These are phyloP conservation scores for Camellia oleifera DNA, from an alignment of 179 eudicot species.

Conservation along the genomic window DNA sequence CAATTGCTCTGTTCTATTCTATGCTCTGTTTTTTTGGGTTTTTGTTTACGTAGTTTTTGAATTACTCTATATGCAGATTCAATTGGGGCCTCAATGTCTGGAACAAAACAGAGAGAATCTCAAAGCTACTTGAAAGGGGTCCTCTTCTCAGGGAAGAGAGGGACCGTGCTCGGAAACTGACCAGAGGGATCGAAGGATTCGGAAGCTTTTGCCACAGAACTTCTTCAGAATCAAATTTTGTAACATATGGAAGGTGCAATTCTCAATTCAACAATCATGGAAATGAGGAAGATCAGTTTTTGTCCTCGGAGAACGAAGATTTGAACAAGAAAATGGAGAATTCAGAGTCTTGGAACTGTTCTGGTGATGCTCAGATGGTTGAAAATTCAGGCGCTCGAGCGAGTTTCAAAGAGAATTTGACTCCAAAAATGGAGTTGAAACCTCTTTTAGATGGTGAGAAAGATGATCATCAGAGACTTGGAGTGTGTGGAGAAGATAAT, in stretches of 20 bases:
- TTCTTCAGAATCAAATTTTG: slow-evolving; percentile 31
- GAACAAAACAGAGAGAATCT: slow-evolving; percentile 65
- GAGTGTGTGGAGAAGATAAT: slow-evolving; percentile 30
- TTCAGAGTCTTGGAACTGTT: slow-evolving; percentile 6
- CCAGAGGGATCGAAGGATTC: slow-evolving; percentile 89
- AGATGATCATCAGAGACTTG: slow-evolving; percentile 14
- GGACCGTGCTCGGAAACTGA: slow-evolving; percentile 60
- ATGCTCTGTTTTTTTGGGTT: background rate
- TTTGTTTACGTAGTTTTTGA: background rate
- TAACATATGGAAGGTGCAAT: slow-evolving; percentile 49
- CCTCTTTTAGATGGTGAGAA: slow-evolving; percentile 38
- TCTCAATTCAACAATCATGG: slow-evolving; percentile 63
- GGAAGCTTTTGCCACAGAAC: slow-evolving; percentile 62
- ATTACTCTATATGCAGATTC: slow-evolving; percentile 44
- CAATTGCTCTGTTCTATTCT: background rate
- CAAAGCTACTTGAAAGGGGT: slow-evolving; percentile 63
- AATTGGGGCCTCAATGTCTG: slow-evolving; percentile 87
- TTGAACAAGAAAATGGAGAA: slow-evolving; percentile 17
- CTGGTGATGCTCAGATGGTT: background rate
- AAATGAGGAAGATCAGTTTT: slow-evolving; percentile 25
- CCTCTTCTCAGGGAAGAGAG: slow-evolving; percentile 75
- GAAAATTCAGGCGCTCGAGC: background rate
- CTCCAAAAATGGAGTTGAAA: slow-evolving; percentile 30
- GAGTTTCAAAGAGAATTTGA: slow-evolving; percentile 52
- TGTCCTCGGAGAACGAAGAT: slow-evolving; percentile 4